A percentile compares a stretch with the other conserved stretches of the same genome.
phyloP scores from a whole-genome alignment of 2,329 filamentous ascomycete genomes.

The Lizonia empirigonia region DNA sequence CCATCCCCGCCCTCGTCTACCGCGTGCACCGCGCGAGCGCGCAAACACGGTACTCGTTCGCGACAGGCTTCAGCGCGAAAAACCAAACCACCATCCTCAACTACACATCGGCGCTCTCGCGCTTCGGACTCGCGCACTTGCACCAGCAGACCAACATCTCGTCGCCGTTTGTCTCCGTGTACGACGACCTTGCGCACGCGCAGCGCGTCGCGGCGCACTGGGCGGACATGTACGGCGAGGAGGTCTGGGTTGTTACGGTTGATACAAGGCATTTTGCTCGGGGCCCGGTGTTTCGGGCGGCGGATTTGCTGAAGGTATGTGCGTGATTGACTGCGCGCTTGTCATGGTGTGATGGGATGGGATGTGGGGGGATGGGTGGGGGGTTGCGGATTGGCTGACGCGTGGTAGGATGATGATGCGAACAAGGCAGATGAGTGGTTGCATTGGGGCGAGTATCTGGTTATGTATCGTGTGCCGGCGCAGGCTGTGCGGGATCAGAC shows the following conservation, averaged over 20 bases:
- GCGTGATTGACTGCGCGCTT: too few species aligned
- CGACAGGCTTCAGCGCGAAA: constrained; percentile 40
- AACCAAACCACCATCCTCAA: constrained; percentile 45
- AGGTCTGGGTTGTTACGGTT: constrained; percentile 34
- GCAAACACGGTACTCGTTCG: constrained; percentile 41
- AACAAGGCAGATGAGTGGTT: constrained; percentile 25
- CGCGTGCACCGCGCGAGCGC: constrained; percentile 36
- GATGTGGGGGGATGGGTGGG: too few species aligned
- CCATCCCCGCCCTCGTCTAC: constrained; percentile 38
- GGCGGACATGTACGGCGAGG: constrained; percentile 27
- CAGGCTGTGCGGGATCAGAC: constrained; percentile 42
- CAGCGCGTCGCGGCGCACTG: constrained; percentile 34
- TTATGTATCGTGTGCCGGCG: constrained; percentile 43
- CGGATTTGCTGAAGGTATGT: constrained; percentile 32
- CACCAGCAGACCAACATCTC: constrained; percentile 44
- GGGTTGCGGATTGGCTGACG: background rate
- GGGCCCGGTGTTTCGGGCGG: constrained; percentile 42
- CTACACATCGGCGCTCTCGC: constrained; percentile 27
- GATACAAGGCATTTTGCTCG: constrained; percentile 40
- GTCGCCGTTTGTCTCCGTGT: constrained; percentile 44
- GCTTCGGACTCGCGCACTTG: constrained; percentile 40
- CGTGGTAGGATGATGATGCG: background rate
- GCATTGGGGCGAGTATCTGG: constrained; percentile 44
- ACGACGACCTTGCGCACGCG: constrained; percentile 35
- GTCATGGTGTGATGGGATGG: constrained; percentile 1